Evolutionary conservation across 257 asterid genomes (phyloP), one percentile per base, ranked within the genome.

Genomic region (Capsicum pubescens): DNA sequence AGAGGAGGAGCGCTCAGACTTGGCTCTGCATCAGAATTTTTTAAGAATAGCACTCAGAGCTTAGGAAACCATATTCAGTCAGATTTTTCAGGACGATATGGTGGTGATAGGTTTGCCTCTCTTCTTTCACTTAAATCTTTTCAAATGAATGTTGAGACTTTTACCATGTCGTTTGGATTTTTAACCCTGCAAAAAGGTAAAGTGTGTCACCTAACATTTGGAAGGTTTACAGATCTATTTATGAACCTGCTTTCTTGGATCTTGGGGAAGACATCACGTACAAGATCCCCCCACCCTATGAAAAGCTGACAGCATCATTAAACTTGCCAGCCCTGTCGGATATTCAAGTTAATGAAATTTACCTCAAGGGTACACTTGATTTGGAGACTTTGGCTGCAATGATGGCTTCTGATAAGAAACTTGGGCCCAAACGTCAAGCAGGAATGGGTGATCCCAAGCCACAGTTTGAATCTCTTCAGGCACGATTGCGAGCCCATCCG

Each of bases 281-380:
- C 86, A 91, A 94, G 85, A 97, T 97, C 85, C 98, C 99, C 83
- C 96, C 85, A 63, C 95, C 98, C 17, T 97, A 93, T 85, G 98
- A 93, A 87, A 93, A 95, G 87, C 83, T 97, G 74, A 88, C 97
- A 32, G 82, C 94, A 69, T 87, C 92, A 71, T 85, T 97, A 86
- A 92, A 87, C 89, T 90, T 97, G 87, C 99, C 98, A 17, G 88
- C 92, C 81, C 88, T 88, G 90, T 83, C 97, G 79, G 98, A 95
- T 86, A 93, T 97, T 84, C 92, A 82, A 80, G 97, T 97, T 81
- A 98, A 93, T 85, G 99, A 97, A 85, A 90, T 91, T 93, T 97
- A 92, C 92, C 91, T 97, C 79, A 93, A 91, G 93, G 98, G 99
- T 58, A 93, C 99, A 87, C 99, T 97, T 84, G 99, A 97, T 88